Evolutionary conservation across 345 rosid genomes (phyloP), one percentile per base, ranked within the genome.

Genomic region (Boechera stricta): DNA sequence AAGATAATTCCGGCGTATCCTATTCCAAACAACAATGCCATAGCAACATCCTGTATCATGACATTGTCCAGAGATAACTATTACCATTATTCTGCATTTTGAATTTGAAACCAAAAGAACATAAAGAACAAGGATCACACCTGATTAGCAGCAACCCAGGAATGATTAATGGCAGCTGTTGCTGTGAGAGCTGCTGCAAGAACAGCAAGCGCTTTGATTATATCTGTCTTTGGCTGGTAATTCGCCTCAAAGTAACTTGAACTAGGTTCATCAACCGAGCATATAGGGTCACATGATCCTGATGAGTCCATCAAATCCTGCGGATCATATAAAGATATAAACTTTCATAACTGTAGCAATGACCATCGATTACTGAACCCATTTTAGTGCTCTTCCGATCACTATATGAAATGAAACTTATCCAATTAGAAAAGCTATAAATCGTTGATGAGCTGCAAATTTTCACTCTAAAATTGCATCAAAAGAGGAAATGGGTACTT

Each of bases 111-210:
- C 38, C 31, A 31, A 38, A 32, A 56, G 21, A 48, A 49, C 15
- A 45, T 5, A 18, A 54, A 57, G 51, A 56, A 53, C 10, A 44
- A 12, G 11, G 6, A 33, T 31, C 15, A 18, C 18, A 92, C 98
- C 98, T 92, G 98, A 82, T 95, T 89, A 75, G 90, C 93, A 65
- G 98, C 98, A 70, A 95, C 97, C 97, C 99, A 92, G 1, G 98
- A 92, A 18, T 88, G 98, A 68, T 91, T 92, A 71, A 95, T 89
- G 24, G 98, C 99, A 67, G 75, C 76, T 56, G 99, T 76, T 78
- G 97, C 99, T 1, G 96, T 89, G 15, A 81, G 86, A 77, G 94
- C 93, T 29, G 91, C 91, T 21, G 89, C 95, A 36, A 92, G 70
- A 70, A 95, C 59, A 38, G 93, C 94, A 80, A 92, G 65, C 64